Conservation (phyloP, 2,329 filamentous ascomycete species). For the Xylariaceae sp. region DNA sequence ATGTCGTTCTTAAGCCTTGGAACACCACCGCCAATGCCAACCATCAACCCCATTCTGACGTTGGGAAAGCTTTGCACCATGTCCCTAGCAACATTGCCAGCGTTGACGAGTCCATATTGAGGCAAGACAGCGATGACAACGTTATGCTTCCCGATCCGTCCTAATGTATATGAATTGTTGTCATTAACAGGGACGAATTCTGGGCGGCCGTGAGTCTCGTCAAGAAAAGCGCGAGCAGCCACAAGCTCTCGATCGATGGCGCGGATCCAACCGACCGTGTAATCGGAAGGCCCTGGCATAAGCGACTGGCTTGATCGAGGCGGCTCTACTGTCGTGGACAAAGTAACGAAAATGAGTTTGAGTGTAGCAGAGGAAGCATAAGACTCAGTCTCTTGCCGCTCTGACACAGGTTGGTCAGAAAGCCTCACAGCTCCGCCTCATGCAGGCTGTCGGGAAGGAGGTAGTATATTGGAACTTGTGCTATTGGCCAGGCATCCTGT, state of each 20-base stretch:
- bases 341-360: too few species aligned
- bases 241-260: constrained; percentile 36
- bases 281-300: constrained; percentile 18
- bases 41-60: constrained; percentile 31
- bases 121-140: constrained; percentile 34
- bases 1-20: constrained; percentile 30
- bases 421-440: too few species aligned
- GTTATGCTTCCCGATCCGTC: constrained; percentile 33
- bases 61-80: constrained; percentile 29
- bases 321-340: too few species aligned
- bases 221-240: constrained; percentile 39
- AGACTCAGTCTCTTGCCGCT: too few species aligned
- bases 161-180: constrained; percentile 31
- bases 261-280: constrained; percentile 45
- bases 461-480: too few species aligned
- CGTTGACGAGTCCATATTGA: constrained; percentile 25
- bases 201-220: constrained; percentile 34
- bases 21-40: constrained; percentile 33
- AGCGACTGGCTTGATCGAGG: too few species aligned
- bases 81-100: constrained; percentile 25
- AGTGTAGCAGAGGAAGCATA: too few species aligned
- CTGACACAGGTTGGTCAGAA: too few species aligned
- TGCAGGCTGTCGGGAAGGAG: too few species aligned
- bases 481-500: too few species aligned
- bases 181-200: constrained; percentile 26